Evolutionary conservation across 1,139 yeast genomes (phyloP), one percentile per base, ranked within the genome.

Genomic region (Yamadazyma spencermartinsiae): DNA sequence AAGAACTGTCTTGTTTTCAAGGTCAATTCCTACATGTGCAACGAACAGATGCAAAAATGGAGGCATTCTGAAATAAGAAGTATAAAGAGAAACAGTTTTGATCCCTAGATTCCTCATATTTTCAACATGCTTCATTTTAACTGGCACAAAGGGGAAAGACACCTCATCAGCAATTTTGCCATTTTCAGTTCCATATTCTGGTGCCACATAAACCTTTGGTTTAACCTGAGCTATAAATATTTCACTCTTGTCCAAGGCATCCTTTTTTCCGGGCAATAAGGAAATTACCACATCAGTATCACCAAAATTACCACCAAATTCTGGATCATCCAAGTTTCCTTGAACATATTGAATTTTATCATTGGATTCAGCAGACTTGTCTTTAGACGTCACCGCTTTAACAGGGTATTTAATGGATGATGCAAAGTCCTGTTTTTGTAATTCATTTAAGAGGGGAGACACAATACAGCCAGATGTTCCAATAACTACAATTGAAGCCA

Each of bases 151-250:
- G 1, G 67, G 68, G 3, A 70, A 68, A 20, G 64, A 55, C 38
- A 49, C 42, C 18, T 45, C 46, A 12, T 54, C 49, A 10, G 34
- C 29, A 18, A 56, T 53, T 8, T 18, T 31, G 6, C 45, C 52
- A 27, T 67, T 44, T 35, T 78, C 78, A 28, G 64, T 53, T 34
- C 87, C 87, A 49, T 76, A 81, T 51, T 80, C 86, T 3, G 86
- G 74, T 25, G 86, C 83, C 40, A 81, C 68, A 57, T 71, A 80
- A 27, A 80, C 50, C 53, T 75, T 73, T 33, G 80, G 79, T 49
- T 65, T 70, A 30, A 71, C 69, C 12, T 11, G 8, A 7, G 33
- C 11, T 30, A 30, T 18, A 7, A 30, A 30, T 10, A 12, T 7
- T 19, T 30, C 33, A 30, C 17, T 4, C 15, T 30, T 30, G 13